Conservation (phyloP, 331 rosid genomes). For the Phaseolus coccineus region DNA sequence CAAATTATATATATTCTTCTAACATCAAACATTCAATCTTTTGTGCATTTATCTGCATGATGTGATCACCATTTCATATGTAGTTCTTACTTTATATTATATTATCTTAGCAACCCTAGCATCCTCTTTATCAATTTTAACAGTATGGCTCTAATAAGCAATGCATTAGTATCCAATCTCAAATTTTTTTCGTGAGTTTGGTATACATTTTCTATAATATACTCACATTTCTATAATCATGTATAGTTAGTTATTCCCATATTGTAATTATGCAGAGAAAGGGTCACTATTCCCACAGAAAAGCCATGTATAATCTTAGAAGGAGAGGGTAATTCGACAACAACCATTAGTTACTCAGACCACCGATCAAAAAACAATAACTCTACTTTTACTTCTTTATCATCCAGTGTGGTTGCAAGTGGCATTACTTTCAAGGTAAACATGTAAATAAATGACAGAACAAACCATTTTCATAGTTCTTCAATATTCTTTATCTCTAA, state of each 20-base stretch:
- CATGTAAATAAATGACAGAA: neutral
- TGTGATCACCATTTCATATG: no score
- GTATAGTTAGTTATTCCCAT: neutral
- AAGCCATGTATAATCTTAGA: slow-evolving; percentile 38
- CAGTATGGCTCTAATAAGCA: no score
- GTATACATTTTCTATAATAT: no score
- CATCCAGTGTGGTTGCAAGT: slow-evolving; percentile 31
- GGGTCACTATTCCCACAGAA: fast-evolving
- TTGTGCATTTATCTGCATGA: no score
- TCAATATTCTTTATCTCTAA: neutral
- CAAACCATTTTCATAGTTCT: neutral
- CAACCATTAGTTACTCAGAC: neutral
- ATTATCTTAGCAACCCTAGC: no score
- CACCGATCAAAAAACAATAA: neutral
- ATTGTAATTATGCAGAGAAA: slow-evolving; percentile 24
- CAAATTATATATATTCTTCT: neutral
- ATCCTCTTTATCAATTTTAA: neutral
- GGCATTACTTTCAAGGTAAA: slow-evolving; percentile 40
- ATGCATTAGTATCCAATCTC: no score
- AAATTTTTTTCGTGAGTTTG: no score
- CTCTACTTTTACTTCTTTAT: slow-evolving; percentile 25
- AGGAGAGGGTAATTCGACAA: neutral
- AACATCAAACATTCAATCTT: no score
- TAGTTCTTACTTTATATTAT: no score
- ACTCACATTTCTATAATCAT: no score